Percentiles rank a stretch among this genome's conserved stretches.
Evolutionary conservation across 2,329 filamentous ascomycete genomes (phyloP).

Genomic region (Sphaerulina vaccinii): DNA sequence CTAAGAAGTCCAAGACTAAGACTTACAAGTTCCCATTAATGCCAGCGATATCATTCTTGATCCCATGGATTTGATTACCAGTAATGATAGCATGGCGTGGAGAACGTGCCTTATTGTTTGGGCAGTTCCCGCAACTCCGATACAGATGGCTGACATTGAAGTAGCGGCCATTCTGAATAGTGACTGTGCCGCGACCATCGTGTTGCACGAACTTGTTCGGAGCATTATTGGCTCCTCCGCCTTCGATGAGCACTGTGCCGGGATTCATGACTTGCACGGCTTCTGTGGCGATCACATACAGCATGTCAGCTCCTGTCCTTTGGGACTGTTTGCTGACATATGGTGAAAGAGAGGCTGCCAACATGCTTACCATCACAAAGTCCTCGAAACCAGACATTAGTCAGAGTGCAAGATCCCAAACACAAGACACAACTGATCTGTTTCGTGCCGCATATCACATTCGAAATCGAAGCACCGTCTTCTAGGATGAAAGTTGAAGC

Average conservation of each 20-base stretch:
- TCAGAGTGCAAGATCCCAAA: conserved; percentile 48
- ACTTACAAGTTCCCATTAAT: neutral
- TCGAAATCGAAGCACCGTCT: conserved; percentile 40
- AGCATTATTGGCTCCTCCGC: conserved; percentile 39
- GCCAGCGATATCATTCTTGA: neutral
- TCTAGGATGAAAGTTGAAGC: conserved; percentile 35
- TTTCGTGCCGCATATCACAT: conserved; percentile 45
- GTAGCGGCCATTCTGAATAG: neutral
- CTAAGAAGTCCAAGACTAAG: too few species aligned
- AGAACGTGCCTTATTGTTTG: neutral
- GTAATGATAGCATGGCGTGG: neutral
- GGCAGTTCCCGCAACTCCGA: neutral
- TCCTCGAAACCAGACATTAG: conserved; percentile 47
- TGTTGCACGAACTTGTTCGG: conserved; percentile 33
- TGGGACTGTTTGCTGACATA: conserved; percentile 21
- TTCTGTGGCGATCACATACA: neutral
- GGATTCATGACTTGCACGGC: neutral
- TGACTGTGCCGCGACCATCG: conserved; percentile 43
- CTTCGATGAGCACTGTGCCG: conserved; percentile 11
- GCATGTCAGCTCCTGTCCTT: neutral
- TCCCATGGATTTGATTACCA: neutral
- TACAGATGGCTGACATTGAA: neutral
- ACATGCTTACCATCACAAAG: conserved; percentile 16
- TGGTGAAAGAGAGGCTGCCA: conserved; percentile 40
- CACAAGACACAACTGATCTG: conserved; percentile 55